Evolutionary conservation across 768 basidiomycete species (phyloP).

Genomic region (Tulasnella sp.): DNA sequence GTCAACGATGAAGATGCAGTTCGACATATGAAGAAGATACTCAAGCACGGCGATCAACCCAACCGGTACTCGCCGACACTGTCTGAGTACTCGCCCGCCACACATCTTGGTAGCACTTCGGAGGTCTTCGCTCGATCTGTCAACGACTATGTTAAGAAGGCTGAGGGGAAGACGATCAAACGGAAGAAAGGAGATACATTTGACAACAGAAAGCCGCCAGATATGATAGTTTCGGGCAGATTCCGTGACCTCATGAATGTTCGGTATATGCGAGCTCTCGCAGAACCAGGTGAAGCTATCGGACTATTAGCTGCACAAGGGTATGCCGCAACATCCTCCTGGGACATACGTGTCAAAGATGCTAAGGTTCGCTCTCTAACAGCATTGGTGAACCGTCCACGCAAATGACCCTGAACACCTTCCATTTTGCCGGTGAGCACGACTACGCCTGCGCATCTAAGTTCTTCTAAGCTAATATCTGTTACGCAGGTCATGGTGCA

Average conservation of each 20-base stretch:
- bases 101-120: conserved; percentile 80
- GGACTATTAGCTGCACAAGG: conserved; percentile 94
- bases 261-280: conserved; percentile 86
- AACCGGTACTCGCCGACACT: conserved; percentile 60
- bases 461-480: neutral
- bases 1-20: conserved; percentile 59
- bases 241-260: conserved; percentile 82
- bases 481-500: conserved; percentile 75
- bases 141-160: conserved; percentile 64
- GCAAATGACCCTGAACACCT: conserved; percentile 99
- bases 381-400: conserved; percentile 99
- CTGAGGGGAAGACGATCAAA: conserved; percentile 28
- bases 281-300: conserved; percentile 98
- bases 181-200: conserved; percentile 24
- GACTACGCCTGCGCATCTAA: neutral
- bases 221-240: conserved; percentile 35
- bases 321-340: conserved; percentile 37
- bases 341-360: neutral
- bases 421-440: conserved; percentile 87
- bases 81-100: conserved; percentile 64
- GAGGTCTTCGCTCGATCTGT: conserved; percentile 80
- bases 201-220: conserved; percentile 34
- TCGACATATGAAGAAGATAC: conserved; percentile 78
- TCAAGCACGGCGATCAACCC: conserved; percentile 52
- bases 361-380: conserved; percentile 6